A percentile compares a stretch with the other conserved stretches of the same genome.
These are phyloP conservation scores for Mentha longifolia DNA, from an alignment of 257 asterid species.

Conservation along the genomic window DNA sequence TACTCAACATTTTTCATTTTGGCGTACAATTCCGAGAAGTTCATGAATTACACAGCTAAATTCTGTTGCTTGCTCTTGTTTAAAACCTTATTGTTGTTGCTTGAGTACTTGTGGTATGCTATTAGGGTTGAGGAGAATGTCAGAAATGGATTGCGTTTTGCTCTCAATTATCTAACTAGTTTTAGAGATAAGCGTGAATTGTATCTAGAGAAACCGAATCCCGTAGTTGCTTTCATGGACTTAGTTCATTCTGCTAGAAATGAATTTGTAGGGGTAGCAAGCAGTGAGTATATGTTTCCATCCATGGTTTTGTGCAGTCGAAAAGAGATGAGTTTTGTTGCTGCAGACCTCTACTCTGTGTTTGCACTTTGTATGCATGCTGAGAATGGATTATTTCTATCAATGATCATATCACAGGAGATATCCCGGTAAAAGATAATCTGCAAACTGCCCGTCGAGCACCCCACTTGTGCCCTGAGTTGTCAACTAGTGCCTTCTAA, in stretches of 20 bases:
- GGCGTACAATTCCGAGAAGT: background rate
- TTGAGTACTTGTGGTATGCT: background rate
- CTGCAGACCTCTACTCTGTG: background rate
- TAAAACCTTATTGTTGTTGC: background rate
- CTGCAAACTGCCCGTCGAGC: background rate
- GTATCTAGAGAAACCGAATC: background rate
- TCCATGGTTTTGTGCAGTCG: background rate
- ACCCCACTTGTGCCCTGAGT: slow-evolving; percentile 4
- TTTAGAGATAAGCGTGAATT: background rate
- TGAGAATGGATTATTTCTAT: background rate
- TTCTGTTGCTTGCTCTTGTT: background rate
- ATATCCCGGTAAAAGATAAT: background rate
- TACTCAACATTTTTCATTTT: slow-evolving; percentile 37
- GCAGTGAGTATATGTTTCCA: no score
- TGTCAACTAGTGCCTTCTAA: background rate
- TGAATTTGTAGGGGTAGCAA: background rate
- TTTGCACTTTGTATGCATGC: background rate
- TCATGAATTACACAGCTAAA: background rate
- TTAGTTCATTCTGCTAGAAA: background rate
- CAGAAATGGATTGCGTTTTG: background rate
- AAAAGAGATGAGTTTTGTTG: background rate
- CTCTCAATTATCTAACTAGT: background rate
- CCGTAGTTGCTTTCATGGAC: slow-evolving; percentile 17
- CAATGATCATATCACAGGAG: background rate
- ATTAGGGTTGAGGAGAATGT: slow-evolving; percentile 1